These are phyloP conservation scores for Trichophyton equinum DNA, from an alignment of 2,329 filamentous ascomycete genomes.

Conservation along the genomic window DNA sequence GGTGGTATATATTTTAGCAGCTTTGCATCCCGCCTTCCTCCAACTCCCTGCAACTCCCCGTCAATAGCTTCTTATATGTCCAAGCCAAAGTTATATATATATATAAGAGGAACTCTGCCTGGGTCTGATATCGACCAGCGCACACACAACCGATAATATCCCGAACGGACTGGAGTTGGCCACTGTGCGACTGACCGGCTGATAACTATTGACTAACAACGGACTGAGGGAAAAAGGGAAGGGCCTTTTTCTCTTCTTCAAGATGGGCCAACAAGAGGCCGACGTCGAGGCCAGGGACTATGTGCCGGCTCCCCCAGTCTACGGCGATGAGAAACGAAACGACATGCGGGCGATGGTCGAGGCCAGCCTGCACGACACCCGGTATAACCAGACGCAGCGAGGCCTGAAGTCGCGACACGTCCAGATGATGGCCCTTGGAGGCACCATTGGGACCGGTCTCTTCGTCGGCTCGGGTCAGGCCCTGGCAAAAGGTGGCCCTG, in stretches of 20 bases:
- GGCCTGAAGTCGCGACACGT: constrained; percentile 33
- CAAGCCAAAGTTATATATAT: too few relatives aligned
- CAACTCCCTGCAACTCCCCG: too few relatives aligned
- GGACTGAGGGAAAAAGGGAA: too few relatives aligned
- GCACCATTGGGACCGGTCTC: constrained; percentile 36
- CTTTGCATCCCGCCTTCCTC: too few relatives aligned
- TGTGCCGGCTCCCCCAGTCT: neutral
- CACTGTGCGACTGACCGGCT: too few relatives aligned
- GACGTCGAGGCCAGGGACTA: neutral
- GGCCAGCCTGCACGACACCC: constrained; percentile 29
- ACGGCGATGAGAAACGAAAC: constrained; percentile 18
- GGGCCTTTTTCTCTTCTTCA: neutral
- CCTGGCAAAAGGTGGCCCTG: constrained; percentile 42
- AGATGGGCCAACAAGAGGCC: neutral
- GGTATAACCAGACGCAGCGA: constrained; percentile 30
- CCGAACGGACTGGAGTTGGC: too few relatives aligned
- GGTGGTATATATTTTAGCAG: too few relatives aligned
- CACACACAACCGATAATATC: too few relatives aligned
- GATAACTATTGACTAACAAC: too few relatives aligned
- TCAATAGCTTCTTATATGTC: too few relatives aligned
- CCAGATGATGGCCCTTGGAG: constrained; percentile 28
- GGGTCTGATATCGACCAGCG: too few relatives aligned
- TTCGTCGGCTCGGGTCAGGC: constrained; percentile 44
- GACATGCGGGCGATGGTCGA: constrained; percentile 26
- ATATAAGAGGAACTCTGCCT: too few relatives aligned